Evolutionary conservation across 2,329 filamentous ascomycete genomes (phyloP).

Genomic region (Tolypocladium tropicale): DNA sequence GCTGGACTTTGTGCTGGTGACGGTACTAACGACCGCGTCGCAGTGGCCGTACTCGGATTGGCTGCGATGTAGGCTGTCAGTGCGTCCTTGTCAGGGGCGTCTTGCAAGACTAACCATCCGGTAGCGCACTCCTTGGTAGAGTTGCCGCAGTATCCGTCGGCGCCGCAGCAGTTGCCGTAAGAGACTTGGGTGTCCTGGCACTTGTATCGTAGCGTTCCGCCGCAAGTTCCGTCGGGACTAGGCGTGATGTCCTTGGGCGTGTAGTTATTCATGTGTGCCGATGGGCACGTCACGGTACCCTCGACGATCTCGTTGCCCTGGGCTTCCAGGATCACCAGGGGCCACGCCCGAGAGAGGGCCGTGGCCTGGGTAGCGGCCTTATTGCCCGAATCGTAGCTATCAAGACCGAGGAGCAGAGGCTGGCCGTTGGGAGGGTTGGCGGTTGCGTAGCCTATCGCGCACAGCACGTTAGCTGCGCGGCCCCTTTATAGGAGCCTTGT

Average conservation of each 20-base stretch:
- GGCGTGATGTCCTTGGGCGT: neutral
- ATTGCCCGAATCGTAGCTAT: neutral
- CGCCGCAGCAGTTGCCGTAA: neutral
- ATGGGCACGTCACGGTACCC: neutral
- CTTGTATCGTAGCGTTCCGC: neutral
- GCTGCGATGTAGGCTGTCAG: neutral
- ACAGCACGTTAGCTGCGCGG: too few species aligned
- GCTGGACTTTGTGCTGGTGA: neutral
- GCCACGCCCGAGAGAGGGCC: neutral
- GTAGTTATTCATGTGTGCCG: neutral
- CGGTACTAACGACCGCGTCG: neutral
- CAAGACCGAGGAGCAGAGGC: neutral
- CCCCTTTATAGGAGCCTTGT: too few species aligned
- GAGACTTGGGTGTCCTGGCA: neutral
- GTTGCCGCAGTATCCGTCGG: neutral
- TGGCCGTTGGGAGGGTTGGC: neutral
- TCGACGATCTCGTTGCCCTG: neutral
- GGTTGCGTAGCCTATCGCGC: neutral
- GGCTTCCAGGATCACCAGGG: neutral
- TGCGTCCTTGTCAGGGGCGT: neutral
- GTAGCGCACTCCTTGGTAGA: neutral
- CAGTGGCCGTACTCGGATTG: neutral
- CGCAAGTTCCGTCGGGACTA: neutral
- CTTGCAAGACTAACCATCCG: neutral
- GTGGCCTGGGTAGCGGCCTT: neutral